Evolutionary conservation across 2,329 filamentous ascomycete species (phyloP).

Genomic region (Colletotrichum theobromicola): DNA sequence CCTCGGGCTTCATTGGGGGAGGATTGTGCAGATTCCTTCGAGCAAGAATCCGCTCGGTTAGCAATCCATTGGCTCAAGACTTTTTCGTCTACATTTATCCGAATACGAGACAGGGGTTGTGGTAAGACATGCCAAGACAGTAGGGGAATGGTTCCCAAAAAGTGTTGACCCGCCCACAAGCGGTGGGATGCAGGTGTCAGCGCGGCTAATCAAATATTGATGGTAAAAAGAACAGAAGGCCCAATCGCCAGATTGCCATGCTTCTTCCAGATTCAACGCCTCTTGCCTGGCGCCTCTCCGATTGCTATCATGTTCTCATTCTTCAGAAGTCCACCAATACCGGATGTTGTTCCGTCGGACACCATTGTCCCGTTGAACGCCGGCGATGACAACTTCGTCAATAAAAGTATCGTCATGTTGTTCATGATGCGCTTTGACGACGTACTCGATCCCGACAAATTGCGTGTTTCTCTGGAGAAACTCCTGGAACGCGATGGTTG

Average conservation of each 20-base stretch:
- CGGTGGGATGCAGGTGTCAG: neutral
- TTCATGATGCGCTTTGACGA: conserved; percentile 35
- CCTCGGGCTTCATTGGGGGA: no score
- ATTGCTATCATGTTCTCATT: neutral
- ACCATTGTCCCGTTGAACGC: conserved; percentile 33
- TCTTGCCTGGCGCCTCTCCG: neutral
- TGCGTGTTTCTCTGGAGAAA: conserved; percentile 21
- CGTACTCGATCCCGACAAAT: conserved; percentile 26
- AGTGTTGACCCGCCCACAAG: neutral
- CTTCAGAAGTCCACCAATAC: neutral
- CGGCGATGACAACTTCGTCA: conserved; percentile 29
- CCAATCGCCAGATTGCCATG: neutral
- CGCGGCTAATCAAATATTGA: no score
- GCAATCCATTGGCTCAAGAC: no score
- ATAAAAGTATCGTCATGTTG: conserved; percentile 28
- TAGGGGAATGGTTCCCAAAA: neutral
- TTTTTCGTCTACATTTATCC: no score
- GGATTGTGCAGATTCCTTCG: neutral
- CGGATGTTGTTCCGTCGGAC: neutral
- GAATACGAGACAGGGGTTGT: no score
- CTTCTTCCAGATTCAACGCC: neutral
- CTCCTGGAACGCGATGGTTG: neutral
- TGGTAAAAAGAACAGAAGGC: neutral
- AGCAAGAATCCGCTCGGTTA: neutral
- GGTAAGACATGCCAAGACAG: neutral